phyloP scores from a whole-genome alignment of 345 rosid species.

The Gossypium arboreum region DNA sequence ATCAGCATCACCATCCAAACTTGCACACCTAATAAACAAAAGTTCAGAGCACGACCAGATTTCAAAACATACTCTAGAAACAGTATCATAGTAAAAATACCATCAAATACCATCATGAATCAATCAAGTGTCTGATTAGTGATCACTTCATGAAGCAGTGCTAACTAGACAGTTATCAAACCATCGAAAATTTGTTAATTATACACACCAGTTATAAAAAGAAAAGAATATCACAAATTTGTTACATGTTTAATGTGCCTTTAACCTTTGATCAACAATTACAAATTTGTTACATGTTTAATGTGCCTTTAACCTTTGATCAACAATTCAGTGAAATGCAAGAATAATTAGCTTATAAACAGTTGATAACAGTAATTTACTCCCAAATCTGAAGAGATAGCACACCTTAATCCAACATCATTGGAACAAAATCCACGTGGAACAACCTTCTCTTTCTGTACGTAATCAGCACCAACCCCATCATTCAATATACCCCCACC shows the following conservation, averaged over 20 bases:
- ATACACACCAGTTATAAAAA: not conserved
- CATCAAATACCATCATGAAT: not conserved
- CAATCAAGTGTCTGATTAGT: not conserved
- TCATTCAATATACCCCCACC: conserved; percentile 78
- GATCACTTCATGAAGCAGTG: not conserved
- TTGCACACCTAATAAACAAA: conserved; percentile 76
- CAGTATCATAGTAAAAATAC: not conserved
- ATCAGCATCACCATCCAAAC: conserved; percentile 98
- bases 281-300: not conserved
- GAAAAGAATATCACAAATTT: not conserved
- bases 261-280: not conserved
- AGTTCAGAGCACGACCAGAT: conserved; percentile 1
- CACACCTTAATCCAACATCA: conserved; percentile 63
- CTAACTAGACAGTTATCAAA: not conserved
- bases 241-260: not conserved
- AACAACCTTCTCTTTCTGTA: conserved; percentile 86
- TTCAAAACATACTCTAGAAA: not conserved
- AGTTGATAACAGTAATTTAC: not conserved
- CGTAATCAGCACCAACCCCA: conserved; percentile 93
- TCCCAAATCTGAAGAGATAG: conserved; percentile 14
- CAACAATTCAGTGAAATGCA: not conserved
- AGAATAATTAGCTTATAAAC: not conserved
- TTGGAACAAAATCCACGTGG: conserved; percentile 60
- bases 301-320: not conserved
- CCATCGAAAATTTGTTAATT: not conserved